Percentiles rank a stretch among this genome's conserved stretches.
phyloP scores from a whole-genome alignment of 108 stramenopile species.

The Skeletonema costatum region DNA sequence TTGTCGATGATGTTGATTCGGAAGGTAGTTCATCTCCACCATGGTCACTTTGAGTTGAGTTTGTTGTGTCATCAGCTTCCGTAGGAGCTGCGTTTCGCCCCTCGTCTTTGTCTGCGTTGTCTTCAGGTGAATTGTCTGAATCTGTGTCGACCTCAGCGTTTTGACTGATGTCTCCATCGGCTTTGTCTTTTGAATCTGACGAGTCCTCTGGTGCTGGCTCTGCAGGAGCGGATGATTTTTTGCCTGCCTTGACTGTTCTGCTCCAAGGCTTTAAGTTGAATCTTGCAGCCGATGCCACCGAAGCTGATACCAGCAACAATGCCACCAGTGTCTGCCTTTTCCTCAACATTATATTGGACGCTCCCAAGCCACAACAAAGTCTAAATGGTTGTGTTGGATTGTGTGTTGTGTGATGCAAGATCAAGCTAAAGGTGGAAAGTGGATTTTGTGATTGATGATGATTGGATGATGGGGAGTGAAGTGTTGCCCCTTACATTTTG shows the following conservation, averaged over 20 bases:
- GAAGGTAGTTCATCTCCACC: background rate
- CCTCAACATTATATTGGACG: background rate
- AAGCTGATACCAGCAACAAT: background rate
- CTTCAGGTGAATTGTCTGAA: background rate
- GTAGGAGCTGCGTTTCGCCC: background rate
- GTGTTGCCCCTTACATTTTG: too few relatives aligned
- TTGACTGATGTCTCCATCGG: conserved; percentile 14
- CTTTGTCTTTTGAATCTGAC: conserved; percentile 5
- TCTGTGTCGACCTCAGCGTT: background rate
- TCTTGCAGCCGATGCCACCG: background rate
- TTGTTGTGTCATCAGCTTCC: conserved; percentile 4
- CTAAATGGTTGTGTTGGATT: too few relatives aligned
- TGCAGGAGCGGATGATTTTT: background rate
- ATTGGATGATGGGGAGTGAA: too few relatives aligned
- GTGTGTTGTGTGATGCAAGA: too few relatives aligned
- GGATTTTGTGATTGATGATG: too few relatives aligned
- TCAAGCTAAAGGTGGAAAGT: too few relatives aligned
- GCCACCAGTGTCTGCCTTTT: background rate
- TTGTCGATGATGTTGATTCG: background rate
- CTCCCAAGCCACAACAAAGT: too few relatives aligned
- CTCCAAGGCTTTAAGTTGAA: background rate
- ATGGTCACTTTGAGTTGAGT: conserved; percentile 1
- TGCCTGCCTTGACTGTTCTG: background rate
- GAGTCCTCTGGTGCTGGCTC: background rate
- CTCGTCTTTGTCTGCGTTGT: background rate